Evolutionary conservation across 805 yeast species (phyloP).

Genomic region (Lipomyces sp.): DNA sequence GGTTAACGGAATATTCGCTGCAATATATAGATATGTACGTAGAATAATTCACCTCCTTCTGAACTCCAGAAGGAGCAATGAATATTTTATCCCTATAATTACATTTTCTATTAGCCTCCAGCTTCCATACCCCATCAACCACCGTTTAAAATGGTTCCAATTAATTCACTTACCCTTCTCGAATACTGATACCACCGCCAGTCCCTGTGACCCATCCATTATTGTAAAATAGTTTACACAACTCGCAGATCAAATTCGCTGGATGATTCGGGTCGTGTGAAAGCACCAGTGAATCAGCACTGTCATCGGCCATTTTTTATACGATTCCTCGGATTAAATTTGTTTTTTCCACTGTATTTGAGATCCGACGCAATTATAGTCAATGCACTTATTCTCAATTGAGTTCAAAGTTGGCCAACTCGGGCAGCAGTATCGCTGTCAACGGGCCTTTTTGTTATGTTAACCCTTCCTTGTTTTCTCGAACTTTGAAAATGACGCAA

Average conservation of each 20-base stretch:
- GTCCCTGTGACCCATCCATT: slow-evolving; percentile 95
- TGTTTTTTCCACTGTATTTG: not conserved
- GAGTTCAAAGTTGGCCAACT: too few species aligned
- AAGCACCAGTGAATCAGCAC: slow-evolving; percentile 39
- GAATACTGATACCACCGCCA: slow-evolving; percentile 90
- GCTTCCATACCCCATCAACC: not conserved
- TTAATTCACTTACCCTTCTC: slow-evolving; percentile 47
- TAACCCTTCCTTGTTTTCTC: too few species aligned
- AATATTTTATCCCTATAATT: slow-evolving; percentile 56
- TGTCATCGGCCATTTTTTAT: not conserved
- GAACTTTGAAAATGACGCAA: not conserved
- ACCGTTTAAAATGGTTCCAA: not conserved
- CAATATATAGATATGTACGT: not conserved
- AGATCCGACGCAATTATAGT: not conserved
- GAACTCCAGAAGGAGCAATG: slow-evolving; percentile 95
- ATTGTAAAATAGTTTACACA: slow-evolving; percentile 75
- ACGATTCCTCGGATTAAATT: not conserved
- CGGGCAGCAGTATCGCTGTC: too few species aligned
- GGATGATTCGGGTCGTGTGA: slow-evolving; percentile 69
- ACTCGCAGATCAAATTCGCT: slow-evolving; percentile 80
- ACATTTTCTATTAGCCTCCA: not conserved
- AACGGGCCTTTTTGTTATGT: too few species aligned
- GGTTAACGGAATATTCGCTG: not conserved
- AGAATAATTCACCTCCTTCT: slow-evolving; percentile 62
- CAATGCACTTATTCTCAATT: too few species aligned